Conservation (phyloP, 2,329 filamentous ascomycete species). For the Lasiodiplodia sp. region DNA sequence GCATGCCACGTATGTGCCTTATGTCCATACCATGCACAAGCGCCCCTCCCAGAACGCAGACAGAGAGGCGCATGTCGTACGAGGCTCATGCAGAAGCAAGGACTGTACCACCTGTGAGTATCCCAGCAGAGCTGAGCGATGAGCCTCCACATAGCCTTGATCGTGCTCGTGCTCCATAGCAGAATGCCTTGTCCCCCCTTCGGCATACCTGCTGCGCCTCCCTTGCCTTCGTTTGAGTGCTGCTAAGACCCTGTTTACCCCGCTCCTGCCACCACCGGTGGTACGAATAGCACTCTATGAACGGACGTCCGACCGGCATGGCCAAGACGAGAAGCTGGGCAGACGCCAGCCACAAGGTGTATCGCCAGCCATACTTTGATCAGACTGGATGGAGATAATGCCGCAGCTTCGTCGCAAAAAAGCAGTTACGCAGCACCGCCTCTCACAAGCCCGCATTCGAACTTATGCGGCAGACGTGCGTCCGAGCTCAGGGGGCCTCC, state of each 20-base stretch:
- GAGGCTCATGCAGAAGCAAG: constrained; percentile 1
- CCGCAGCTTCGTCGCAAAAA: neutral
- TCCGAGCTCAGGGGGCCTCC: constrained; percentile 36
- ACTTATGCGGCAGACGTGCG: neutral
- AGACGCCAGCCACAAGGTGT: neutral
- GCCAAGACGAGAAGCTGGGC: constrained; percentile 1
- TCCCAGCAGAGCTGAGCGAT: constrained; percentile 1
- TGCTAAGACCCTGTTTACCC: neutral
- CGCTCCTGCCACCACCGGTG: neutral
- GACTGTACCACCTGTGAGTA: neutral
- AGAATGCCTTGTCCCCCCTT: neutral
- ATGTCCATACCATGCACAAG: neutral
- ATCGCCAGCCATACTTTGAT: neutral
- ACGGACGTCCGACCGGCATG: neutral
- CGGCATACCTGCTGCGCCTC: neutral
- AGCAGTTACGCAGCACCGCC: neutral
- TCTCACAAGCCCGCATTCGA: neutral
- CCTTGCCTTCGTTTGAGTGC: neutral
- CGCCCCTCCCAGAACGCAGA: neutral
- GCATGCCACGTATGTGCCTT: neutral
- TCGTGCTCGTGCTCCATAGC: neutral
- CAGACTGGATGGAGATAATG: neutral
- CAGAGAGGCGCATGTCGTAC: neutral
- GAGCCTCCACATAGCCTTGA: neutral
- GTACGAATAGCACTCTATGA: neutral